phyloP scores from a whole-genome alignment of 805 yeast genomes.

The Candida schatavii region DNA sequence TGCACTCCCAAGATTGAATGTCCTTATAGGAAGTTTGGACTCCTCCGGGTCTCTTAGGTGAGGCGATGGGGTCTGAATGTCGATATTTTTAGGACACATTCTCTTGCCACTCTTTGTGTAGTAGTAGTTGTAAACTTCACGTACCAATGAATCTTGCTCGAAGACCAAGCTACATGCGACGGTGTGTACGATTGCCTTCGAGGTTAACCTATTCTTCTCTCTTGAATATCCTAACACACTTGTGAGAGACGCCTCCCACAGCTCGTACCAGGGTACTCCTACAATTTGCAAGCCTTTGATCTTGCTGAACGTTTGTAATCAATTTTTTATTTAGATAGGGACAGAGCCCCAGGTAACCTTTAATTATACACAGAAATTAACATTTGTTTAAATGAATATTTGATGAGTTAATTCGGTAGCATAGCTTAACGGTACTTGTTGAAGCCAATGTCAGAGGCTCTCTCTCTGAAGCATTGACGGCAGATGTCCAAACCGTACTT shows the following conservation, averaged over 20 bases:
- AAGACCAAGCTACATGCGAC: not conserved
- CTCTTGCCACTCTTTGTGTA: slow-evolving; percentile 3
- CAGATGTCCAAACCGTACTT: slow-evolving; percentile 99
- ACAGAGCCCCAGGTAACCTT: slow-evolving; percentile 6
- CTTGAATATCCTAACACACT: not conserved
- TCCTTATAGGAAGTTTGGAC: slow-evolving; percentile 62
- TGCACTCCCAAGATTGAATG: slow-evolving; percentile 51
- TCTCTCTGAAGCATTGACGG: slow-evolving; percentile 99
- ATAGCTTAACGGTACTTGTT: slow-evolving; percentile 87
- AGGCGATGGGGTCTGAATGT: slow-evolving; percentile 60
- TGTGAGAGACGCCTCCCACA: not conserved
- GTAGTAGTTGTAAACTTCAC: not conserved
- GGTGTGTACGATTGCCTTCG: too few relatives aligned
- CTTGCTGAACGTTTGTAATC: too few relatives aligned
- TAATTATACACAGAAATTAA: slow-evolving; percentile 16
- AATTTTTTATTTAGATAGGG: slow-evolving; percentile 3
- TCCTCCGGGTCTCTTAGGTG: slow-evolving; percentile 49
- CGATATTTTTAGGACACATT: slow-evolving; percentile 48
- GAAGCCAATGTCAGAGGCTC: slow-evolving; percentile 98
- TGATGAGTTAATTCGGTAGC: slow-evolving; percentile 3
- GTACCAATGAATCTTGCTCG: too few relatives aligned
- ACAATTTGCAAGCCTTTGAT: too few relatives aligned
- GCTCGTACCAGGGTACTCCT: not conserved
- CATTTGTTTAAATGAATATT: slow-evolving; percentile 6
- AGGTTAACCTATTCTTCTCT: too few relatives aligned